phyloP scores from a whole-genome alignment of 352 stramenopile species.

The Phytophthora palmivora region DNA sequence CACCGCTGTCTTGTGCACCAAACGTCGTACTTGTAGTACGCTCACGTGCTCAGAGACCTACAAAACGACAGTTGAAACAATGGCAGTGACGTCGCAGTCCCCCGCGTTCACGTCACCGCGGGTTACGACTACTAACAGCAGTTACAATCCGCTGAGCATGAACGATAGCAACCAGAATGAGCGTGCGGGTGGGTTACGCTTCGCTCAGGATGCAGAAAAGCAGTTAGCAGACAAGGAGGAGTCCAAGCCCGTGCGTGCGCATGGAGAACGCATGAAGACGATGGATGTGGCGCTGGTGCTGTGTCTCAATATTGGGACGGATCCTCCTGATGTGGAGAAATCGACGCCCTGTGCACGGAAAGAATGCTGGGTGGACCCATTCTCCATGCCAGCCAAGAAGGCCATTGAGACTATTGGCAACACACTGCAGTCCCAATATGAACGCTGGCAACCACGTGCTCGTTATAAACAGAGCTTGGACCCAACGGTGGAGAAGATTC shows the following conservation, averaged over 20 bases:
- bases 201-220: slow-evolving; percentile 56
- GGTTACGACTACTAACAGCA: slow-evolving; percentile 12
- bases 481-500: slow-evolving; percentile 97
- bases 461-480: slow-evolving; percentile 96
- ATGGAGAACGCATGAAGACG: slow-evolving; percentile 91
- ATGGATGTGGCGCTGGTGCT: slow-evolving; percentile 97
- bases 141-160: slow-evolving; percentile 22
- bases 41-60: background rate
- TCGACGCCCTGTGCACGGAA: slow-evolving; percentile 96
- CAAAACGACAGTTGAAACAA: slow-evolving; percentile 9
- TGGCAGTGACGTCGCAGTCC: slow-evolving; percentile 43
- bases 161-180: slow-evolving; percentile 16
- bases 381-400: slow-evolving; percentile 93
- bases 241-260: slow-evolving; percentile 54
- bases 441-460: slow-evolving; percentile 94
- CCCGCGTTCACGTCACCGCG: slow-evolving; percentile 24
- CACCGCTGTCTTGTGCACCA: background rate
- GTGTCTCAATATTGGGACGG: slow-evolving; percentile 98
- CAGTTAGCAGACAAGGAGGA: slow-evolving; percentile 36
- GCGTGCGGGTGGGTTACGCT: slow-evolving; percentile 68
- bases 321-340: slow-evolving; percentile 98
- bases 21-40: slow-evolving; percentile 1
- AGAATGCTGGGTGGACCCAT: slow-evolving; percentile 99
- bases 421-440: slow-evolving; percentile 95
- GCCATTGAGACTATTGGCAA: slow-evolving; percentile 97